Conservation (phyloP, 345 rosid genomes). For the Aquilaria yunnanensis region DNA sequence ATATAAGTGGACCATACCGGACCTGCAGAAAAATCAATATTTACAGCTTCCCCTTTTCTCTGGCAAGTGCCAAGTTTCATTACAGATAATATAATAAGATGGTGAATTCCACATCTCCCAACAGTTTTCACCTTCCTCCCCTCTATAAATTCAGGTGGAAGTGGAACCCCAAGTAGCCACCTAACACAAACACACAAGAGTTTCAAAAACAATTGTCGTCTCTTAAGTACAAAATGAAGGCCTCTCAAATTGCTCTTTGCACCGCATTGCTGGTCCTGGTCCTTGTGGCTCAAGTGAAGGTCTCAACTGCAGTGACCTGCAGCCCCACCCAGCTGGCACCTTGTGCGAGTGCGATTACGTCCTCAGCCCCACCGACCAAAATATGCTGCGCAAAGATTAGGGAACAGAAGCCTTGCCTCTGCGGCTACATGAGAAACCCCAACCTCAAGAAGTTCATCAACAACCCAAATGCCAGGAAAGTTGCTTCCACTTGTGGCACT, state of each 20-base stretch:
- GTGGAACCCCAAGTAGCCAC: constrained; percentile 9
- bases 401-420: constrained; percentile 88
- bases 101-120: background rate
- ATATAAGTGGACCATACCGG: constrained; percentile 8
- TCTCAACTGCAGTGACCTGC: constrained; percentile 67
- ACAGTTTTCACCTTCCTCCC: constrained; percentile 10
- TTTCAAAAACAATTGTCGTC: background rate
- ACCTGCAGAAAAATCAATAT: constrained; percentile 7
- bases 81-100: constrained; percentile 4
- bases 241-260: constrained; percentile 29
- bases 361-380: constrained; percentile 56
- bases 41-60: constrained; percentile 8
- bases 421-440: constrained; percentile 77
- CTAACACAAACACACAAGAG: constrained; percentile 13
- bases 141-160: constrained; percentile 51
- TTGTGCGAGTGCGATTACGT: constrained; percentile 70
- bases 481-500: constrained; percentile 75
- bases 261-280: constrained; percentile 28
- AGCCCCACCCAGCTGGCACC: constrained; percentile 74
- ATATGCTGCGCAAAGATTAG: constrained; percentile 74
- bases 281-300: constrained; percentile 31
- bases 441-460: constrained; percentile 58
- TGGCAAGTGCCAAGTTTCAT: background rate
- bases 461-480: constrained; percentile 86
- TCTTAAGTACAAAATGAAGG: constrained; percentile 31